These are phyloP conservation scores for Backusella sp. DNA, from an alignment of 192 early-diverging fungal species.

Conservation along the genomic window DNA sequence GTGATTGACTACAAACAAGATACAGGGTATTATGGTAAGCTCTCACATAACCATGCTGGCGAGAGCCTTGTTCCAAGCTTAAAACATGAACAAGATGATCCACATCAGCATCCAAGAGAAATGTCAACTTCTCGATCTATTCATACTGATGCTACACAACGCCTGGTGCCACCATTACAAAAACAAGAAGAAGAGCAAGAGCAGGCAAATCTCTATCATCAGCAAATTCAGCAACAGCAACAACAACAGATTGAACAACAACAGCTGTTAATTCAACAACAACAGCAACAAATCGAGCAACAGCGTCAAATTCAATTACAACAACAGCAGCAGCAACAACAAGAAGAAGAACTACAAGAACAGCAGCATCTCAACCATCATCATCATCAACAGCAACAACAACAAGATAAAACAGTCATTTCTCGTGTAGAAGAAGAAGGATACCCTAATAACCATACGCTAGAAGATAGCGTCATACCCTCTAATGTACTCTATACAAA, in stretches of 20 bases:
- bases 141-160: not conserved
- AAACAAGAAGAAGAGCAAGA: not conserved
- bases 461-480: not conserved
- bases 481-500: conserved; percentile 2
- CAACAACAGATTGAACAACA: not conserved
- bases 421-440: conserved; percentile 3
- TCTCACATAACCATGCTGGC: not conserved
- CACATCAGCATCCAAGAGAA: not conserved
- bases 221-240: not conserved
- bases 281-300: not conserved
- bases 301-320: not conserved
- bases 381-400: not conserved
- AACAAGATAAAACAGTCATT: not conserved
- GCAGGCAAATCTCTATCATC: not conserved
- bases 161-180: not conserved
- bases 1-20: conserved; percentile 4
- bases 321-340: not conserved
- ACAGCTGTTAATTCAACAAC: not conserved
- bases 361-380: not conserved
- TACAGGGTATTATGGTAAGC: not conserved
- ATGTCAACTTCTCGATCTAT: not conserved
- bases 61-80: not conserved
- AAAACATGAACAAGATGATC: not conserved
- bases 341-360: not conserved
- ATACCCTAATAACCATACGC: conserved; percentile 1